phyloP scores from a whole-genome alignment of 2,329 filamentous ascomycete genomes.

The Calonectria hongkongensis region DNA sequence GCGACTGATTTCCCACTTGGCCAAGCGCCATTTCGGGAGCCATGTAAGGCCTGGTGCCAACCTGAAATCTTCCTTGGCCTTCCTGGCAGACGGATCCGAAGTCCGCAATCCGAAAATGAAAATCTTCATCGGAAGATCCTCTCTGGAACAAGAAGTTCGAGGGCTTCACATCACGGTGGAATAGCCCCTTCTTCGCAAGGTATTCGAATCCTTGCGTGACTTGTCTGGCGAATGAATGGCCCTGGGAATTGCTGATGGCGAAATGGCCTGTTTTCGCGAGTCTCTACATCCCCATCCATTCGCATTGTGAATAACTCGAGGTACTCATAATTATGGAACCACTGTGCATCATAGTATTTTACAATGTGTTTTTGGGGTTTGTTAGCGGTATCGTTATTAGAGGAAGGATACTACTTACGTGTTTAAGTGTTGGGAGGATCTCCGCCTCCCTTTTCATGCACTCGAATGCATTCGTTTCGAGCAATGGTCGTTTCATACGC shows the following conservation, averaged over 20 bases:
- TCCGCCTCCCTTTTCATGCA: not conserved
- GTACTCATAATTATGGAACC: not conserved
- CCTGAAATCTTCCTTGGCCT: not conserved
- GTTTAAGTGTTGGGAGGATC: not conserved
- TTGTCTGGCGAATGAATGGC: not conserved
- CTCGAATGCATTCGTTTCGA: not conserved
- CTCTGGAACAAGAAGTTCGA: not conserved
- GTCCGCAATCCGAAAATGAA: not conserved
- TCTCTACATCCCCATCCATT: not conserved
- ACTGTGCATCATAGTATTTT: not conserved
- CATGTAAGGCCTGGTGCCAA: not conserved
- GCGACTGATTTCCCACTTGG: not conserved
- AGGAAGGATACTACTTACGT: not conserved
- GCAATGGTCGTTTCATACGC: not conserved
- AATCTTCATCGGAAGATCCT: not conserved
- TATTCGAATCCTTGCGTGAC: not conserved
- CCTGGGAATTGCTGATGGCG: not conserved
- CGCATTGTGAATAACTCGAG: not conserved
- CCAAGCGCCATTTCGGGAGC: not conserved
- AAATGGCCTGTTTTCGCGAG: not conserved
- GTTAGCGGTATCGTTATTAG: not conserved
- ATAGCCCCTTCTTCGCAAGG: not conserved
- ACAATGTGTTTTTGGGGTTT: not conserved
- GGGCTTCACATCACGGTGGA: not conserved
- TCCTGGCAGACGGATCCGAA: not conserved